Percentiles rank a stretch among this genome's conserved stretches.
Conservation (phyloP, 2,329 filamentous ascomycete species). For the Didymella pinodella region DNA sequence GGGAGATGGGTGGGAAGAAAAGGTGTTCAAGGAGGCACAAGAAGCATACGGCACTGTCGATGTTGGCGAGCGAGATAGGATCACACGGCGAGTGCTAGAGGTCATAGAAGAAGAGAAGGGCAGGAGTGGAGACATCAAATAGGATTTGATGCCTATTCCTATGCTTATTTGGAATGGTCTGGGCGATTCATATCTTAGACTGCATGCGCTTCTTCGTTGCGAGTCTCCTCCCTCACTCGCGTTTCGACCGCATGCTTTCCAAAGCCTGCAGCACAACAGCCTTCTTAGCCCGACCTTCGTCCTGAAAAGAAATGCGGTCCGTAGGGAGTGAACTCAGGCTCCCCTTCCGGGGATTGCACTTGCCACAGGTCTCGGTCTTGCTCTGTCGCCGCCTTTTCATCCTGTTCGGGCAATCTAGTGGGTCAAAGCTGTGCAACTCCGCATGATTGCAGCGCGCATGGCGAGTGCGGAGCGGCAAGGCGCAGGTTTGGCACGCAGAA, state of each 20-base stretch:
- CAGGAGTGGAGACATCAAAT: not conserved
- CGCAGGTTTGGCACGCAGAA: slow-evolving; percentile 30
- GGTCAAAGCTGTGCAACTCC: slow-evolving; percentile 25
- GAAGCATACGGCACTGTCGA: slow-evolving; percentile 58
- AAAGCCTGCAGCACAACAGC: not conserved
- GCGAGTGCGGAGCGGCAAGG: slow-evolving; percentile 22
- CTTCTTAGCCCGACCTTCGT: not conserved
- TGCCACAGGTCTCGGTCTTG: slow-evolving; percentile 14
- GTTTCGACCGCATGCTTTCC: not conserved
- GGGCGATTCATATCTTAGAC: not conserved
- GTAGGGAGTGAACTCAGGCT: slow-evolving; percentile 29
- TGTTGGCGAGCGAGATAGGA: slow-evolving; percentile 51
- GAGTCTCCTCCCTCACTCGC: not conserved
- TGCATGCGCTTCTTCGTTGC: not conserved
- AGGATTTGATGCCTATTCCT: not conserved
- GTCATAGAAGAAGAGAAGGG: slow-evolving; percentile 47
- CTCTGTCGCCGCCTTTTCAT: slow-evolving; percentile 29
- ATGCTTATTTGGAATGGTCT: not conserved
- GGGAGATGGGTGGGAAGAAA: slow-evolving; percentile 56
- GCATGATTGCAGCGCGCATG: slow-evolving; percentile 39
- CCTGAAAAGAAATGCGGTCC: not conserved
- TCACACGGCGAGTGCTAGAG: slow-evolving; percentile 54
- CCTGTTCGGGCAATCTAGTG: slow-evolving; percentile 34
- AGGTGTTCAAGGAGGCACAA: slow-evolving; percentile 56
- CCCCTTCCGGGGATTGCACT: slow-evolving; percentile 21